Conservation (phyloP, 148 eudicot species). For the Salicornia ramosissima region DNA sequence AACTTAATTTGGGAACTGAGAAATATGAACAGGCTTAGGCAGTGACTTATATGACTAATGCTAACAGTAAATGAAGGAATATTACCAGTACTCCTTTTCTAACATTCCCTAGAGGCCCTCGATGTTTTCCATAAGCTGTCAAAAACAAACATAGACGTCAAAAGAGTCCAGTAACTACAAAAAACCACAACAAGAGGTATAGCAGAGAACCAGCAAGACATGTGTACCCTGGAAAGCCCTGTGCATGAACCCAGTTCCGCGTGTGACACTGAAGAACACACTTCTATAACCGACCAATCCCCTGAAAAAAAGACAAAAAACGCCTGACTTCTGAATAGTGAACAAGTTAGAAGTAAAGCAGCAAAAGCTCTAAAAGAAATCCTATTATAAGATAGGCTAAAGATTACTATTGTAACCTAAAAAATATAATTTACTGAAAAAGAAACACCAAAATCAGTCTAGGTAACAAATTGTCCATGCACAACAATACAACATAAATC, state of each 20-base stretch:
- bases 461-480: neutral
- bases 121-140: conserved; percentile 83
- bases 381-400: neutral
- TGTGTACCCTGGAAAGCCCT: conserved; percentile 87
- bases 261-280: conserved; percentile 92
- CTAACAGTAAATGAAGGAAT: conserved; percentile 8
- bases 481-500: neutral
- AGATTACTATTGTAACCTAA: neutral
- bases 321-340: neutral
- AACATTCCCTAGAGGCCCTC: conserved; percentile 93
- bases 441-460: neutral
- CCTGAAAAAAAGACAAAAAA: conserved; percentile 45
- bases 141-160: conserved; percentile 7
- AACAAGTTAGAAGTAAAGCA: conserved; percentile 1
- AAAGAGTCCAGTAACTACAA: neutral
- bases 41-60: neutral
- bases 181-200: neutral
- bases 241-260: conserved; percentile 99
- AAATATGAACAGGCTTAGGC: neutral
- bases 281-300: conserved; percentile 99
- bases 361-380: neutral
- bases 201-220: neutral
- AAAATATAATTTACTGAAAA: neutral
- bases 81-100: conserved; percentile 96
- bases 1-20: neutral